Evolutionary conservation across 345 rosid species (phyloP).

Genomic region (Heritiera littoralis): DNA sequence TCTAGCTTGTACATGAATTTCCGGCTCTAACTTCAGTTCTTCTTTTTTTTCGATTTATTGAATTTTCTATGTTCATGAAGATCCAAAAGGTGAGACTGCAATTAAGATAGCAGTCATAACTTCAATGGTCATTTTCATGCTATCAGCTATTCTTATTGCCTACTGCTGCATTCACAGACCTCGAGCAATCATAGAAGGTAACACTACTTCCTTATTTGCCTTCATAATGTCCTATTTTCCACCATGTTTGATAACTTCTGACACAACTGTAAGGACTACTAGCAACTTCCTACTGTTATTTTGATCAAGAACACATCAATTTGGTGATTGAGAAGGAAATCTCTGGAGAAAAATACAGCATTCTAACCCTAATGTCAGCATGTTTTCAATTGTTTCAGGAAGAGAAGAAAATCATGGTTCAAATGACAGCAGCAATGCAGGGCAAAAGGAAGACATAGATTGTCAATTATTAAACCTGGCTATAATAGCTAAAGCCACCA

Average conservation of each 20-base stretch:
- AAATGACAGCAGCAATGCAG: not conserved
- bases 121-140: not conserved
- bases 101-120: not conserved
- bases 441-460: constrained; percentile 11
- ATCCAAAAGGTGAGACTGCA: not conserved
- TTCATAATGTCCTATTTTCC: too few species aligned
- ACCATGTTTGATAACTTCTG: not conserved
- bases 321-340: too few species aligned
- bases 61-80: not conserved
- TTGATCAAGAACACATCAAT: too few species aligned
- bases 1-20: too few species aligned
- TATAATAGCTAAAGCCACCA: not conserved
- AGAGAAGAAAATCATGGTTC: not conserved
- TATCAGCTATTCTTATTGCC: not conserved
- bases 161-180: not conserved
- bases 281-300: too few species aligned
- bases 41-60: too few species aligned
- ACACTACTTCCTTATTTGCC: not conserved
- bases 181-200: not conserved
- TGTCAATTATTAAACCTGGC: not conserved
- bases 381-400: not conserved
- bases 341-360: too few species aligned
- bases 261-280: too few species aligned
- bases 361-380: not conserved
- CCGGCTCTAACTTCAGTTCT: too few species aligned